These are phyloP conservation scores for Lasiodiplodia gonubiensis DNA, from an alignment of 2,329 filamentous ascomycete species.

Conservation along the genomic window DNA sequence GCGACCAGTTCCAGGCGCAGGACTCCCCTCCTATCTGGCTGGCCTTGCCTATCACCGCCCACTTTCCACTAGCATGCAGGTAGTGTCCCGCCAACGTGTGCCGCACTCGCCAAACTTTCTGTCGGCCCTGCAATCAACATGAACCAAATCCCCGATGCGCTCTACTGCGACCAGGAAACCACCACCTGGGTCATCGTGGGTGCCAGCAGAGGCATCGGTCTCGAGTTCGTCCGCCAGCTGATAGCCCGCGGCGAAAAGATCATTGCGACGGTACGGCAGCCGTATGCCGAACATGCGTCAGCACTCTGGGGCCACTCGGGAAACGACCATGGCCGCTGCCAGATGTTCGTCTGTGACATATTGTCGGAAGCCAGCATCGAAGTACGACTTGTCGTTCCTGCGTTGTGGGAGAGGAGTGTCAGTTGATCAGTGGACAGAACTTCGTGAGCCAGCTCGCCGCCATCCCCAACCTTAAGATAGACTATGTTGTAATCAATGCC, in stretches of 20 bases:
- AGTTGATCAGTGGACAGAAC: slow-evolving; percentile 40
- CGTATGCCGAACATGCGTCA: slow-evolving; percentile 47
- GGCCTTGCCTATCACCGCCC: slow-evolving; percentile 22
- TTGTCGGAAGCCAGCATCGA: slow-evolving; percentile 58
- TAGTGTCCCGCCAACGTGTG: slow-evolving; percentile 21
- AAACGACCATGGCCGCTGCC: slow-evolving; percentile 53
- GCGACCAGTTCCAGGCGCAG: not conserved
- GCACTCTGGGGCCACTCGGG: slow-evolving; percentile 50
- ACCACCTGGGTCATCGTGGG: slow-evolving; percentile 56
- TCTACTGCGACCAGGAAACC: slow-evolving; percentile 48
- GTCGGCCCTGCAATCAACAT: slow-evolving; percentile 36
- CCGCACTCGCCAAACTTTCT: slow-evolving; percentile 12
- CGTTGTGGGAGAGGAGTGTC: not conserved
- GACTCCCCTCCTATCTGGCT: not conserved
- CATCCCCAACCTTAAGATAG: slow-evolving; percentile 53
- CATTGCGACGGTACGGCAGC: slow-evolving; percentile 58
- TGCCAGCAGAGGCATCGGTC: slow-evolving; percentile 56
- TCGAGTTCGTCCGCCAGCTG: slow-evolving; percentile 60
- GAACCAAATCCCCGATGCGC: slow-evolving; percentile 51
- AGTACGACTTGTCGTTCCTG: slow-evolving; percentile 37
- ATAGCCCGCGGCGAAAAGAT: slow-evolving; percentile 55
- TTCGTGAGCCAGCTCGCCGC: slow-evolving; percentile 50
- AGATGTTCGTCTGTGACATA: slow-evolving; percentile 61
- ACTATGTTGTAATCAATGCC: slow-evolving; percentile 63
- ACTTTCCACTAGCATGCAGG: slow-evolving; percentile 27